Conservation (phyloP, 1,284 basidiomycete genomes). For the Farysia itapuensis region DNA sequence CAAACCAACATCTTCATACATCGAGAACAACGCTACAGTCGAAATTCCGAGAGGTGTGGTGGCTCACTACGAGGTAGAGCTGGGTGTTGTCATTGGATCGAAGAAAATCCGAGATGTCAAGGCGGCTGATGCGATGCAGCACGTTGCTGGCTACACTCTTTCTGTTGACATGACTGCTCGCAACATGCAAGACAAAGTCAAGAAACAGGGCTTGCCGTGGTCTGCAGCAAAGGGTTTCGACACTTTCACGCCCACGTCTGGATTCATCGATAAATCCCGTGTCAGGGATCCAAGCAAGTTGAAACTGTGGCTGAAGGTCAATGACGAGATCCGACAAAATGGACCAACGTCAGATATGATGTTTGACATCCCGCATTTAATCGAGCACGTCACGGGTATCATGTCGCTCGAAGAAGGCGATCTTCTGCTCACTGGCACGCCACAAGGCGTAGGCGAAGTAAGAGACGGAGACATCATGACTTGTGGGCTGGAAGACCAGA, state of each 20-base stretch:
- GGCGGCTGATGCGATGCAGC: slow-evolving; percentile 70
- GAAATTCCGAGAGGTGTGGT: slow-evolving; percentile 83
- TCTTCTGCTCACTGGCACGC: slow-evolving; percentile 62
- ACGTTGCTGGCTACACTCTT: slow-evolving; percentile 91
- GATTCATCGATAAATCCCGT: slow-evolving; percentile 76
- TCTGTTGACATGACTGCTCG: slow-evolving; percentile 94
- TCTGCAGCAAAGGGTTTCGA: slow-evolving; percentile 87
- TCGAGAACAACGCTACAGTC: slow-evolving; percentile 72
- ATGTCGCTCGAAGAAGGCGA: slow-evolving; percentile 84
- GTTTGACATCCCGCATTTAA: slow-evolving; percentile 83
- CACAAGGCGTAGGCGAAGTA: slow-evolving; percentile 82
- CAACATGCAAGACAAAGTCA: slow-evolving; percentile 90
- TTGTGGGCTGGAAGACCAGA: slow-evolving; percentile 70
- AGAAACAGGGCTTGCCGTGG: slow-evolving; percentile 92
- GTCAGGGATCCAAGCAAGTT: slow-evolving; percentile 76
- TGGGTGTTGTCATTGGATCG: slow-evolving; percentile 86
- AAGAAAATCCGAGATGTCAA: slow-evolving; percentile 79
- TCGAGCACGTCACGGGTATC: slow-evolving; percentile 88
- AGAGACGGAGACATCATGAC: slow-evolving; percentile 75
- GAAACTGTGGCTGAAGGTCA: slow-evolving; percentile 78
- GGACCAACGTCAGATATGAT: slow-evolving; percentile 89
- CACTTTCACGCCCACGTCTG: slow-evolving; percentile 76
- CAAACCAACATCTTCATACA: slow-evolving; percentile 89
- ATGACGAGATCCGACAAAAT: slow-evolving; percentile 78
- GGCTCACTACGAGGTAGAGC: slow-evolving; percentile 94